phyloP scores from a whole-genome alignment of 495 filamentous ascomycete species.

The Aspergillus heteromorphus region DNA sequence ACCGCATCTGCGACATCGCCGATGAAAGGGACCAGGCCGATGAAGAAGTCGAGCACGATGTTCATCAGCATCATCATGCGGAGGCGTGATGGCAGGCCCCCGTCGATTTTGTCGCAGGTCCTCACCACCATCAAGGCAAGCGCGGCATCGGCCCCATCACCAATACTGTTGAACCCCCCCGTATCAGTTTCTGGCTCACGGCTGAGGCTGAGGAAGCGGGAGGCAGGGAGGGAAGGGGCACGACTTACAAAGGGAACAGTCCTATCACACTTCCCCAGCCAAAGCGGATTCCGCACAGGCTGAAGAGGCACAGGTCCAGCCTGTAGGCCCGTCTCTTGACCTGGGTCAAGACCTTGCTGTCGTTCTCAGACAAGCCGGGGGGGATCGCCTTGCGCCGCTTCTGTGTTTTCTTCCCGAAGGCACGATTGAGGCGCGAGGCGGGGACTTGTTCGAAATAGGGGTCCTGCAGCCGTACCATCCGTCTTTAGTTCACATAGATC shows the following conservation, averaged over 20 bases:
- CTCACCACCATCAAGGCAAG: conserved; percentile 61
- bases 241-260: conserved; percentile 67
- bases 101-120: conserved; percentile 63
- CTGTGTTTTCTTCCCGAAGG: conserved; percentile 55
- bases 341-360: conserved; percentile 70
- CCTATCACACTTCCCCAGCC: conserved; percentile 82
- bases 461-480: conserved; percentile 38
- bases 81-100: conserved; percentile 56
- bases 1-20: conserved; percentile 75
- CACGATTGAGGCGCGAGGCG: conserved; percentile 57
- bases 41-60: conserved; percentile 67
- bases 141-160: conserved; percentile 64
- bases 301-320: conserved; percentile 75
- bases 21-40: conserved; percentile 79
- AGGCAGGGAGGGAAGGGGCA: background rate
- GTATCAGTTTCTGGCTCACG: conserved; percentile 6
- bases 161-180: conserved; percentile 45
- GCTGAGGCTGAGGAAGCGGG: too few species aligned
- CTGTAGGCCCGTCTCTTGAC: conserved; percentile 76
- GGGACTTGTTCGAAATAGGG: conserved; percentile 72
- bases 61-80: conserved; percentile 68
- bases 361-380: conserved; percentile 68
- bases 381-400: conserved; percentile 65
- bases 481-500: background rate
- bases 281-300: conserved; percentile 67